These are phyloP conservation scores for Xylaria longipes DNA, from an alignment of 495 filamentous ascomycete genomes.

Conservation along the genomic window DNA sequence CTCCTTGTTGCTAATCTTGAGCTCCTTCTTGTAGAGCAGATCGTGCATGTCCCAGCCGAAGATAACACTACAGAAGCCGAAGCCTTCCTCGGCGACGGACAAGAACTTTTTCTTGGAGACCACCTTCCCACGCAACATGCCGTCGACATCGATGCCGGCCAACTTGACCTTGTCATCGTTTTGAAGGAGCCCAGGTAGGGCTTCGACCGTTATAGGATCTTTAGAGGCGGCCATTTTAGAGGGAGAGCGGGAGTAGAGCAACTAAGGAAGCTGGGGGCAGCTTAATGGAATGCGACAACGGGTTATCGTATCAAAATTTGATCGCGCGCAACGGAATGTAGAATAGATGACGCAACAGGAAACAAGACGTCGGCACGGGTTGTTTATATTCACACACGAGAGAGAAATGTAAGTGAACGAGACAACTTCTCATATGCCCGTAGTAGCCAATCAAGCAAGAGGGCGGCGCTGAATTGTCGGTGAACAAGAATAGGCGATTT, in stretches of 20 bases:
- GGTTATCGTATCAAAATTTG: neutral
- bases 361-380: neutral
- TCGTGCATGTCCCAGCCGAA: conserved; percentile 99
- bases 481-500: conserved; percentile 3
- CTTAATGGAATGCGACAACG: neutral
- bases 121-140: conserved; percentile 88
- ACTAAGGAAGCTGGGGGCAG: neutral
- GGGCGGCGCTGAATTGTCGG: neutral
- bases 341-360: neutral
- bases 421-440: neutral
- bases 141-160: conserved; percentile 90
- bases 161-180: conserved; percentile 89
- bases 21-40: conserved; percentile 81
- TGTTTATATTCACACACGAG: neutral
- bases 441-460: neutral
- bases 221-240: conserved; percentile 30
- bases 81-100: conserved; percentile 79
- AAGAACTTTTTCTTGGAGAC: conserved; percentile 97
- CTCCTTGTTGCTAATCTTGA: conserved; percentile 87
- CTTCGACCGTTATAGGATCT: conserved; percentile 60
- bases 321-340: neutral
- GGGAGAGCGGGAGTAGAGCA: neutral
- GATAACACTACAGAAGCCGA: conserved; percentile 96
- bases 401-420: neutral
- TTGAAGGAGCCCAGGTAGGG: conserved; percentile 68